Evolutionary conservation across 2,329 filamentous ascomycete genomes (phyloP).

Genomic region (Colletotrichum australisinense): DNA sequence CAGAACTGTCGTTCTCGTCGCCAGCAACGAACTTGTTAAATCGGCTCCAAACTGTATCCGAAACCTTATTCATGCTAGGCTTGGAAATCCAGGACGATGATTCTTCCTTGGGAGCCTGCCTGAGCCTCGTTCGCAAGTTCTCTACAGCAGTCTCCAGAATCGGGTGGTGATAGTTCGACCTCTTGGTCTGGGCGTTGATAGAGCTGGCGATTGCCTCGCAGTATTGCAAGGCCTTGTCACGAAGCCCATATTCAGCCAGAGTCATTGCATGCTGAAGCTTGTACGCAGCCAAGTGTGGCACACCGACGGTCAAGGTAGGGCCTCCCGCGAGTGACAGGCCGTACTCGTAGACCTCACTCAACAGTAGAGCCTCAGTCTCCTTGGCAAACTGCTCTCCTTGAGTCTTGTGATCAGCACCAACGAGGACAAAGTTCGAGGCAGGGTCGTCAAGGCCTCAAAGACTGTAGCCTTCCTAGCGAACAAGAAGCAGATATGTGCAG

Average conservation of each 20-base stretch:
- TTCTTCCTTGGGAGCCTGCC: constrained; percentile 85
- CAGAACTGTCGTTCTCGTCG: constrained; percentile 79
- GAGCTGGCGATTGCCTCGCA: constrained; percentile 84
- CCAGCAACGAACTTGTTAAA: constrained; percentile 98
- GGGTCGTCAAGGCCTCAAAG: constrained; percentile 87
- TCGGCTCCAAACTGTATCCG: constrained; percentile 87
- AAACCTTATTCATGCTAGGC: constrained; percentile 95
- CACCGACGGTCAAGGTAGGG: constrained; percentile 60
- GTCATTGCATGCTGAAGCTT: constrained; percentile 89
- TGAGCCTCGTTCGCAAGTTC: constrained; percentile 85
- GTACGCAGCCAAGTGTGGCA: constrained; percentile 89
- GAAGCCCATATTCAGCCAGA: constrained; percentile 85
- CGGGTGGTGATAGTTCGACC: constrained; percentile 87
- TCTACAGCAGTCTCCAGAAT: constrained; percentile 81
- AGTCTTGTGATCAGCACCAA: constrained; percentile 85
- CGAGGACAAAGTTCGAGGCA: constrained; percentile 80
- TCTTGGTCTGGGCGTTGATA: constrained; percentile 83
- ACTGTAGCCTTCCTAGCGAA: constrained; percentile 79
- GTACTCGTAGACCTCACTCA: constrained; percentile 98
- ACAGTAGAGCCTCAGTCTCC: constrained; percentile 86
- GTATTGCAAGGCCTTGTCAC: constrained; percentile 88
- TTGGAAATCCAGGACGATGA: constrained; percentile 92
- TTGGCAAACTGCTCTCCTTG: constrained; percentile 78
- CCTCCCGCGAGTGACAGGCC: constrained; percentile 78
- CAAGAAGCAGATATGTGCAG: constrained; percentile 93